Base-by-base conservation (phyloP, 257 asterid species). In the Cinchona pubescens region DNA sequence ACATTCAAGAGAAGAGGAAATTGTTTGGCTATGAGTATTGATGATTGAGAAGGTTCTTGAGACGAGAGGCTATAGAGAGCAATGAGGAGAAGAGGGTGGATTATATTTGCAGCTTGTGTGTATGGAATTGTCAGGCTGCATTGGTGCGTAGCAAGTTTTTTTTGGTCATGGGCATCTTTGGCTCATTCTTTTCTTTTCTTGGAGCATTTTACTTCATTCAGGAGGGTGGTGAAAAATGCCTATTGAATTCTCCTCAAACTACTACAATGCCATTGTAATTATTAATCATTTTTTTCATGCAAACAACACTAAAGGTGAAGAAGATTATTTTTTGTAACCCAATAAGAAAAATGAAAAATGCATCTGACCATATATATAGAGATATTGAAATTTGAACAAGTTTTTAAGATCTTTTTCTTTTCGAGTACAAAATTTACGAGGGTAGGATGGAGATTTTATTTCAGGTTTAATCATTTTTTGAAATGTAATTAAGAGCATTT, bases 1-100 rank as follows among this genome's bases (percentile, higher is more conserved):
- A 82, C 85, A 82, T 86, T 72, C 80, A 84, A 70, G 61, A 10
- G 42, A n/a, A n/a, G n/a, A 15, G 60, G 38, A 49, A 18, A 42
- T 51, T 43, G 25, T 37, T 37, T 37, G 70, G 30, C 10, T 4
- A 21, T n/a, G 58, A 77, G 67, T 65, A 16, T 30, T 40, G 64
- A 23, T 62, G 35, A 5, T 51, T 58, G 55, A 59, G 79, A 55
- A 60, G 79, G 71, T 40, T 55, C 25, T 55, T 48, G 78, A 43
- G n/a, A 14, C 61, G 16, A 45, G 60, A 53, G 55, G 68, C 40
- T 59, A 61, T n/a, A n/a, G 74, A 69, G 70, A 48, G 27, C 21
- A 62, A 76, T 69, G 82, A 46, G 55, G 51, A 75, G 37, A 21
- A 35, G 79, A 62, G 72, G 71, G 34, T 78, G 79, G 62, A 75